phyloP scores from a whole-genome alignment of 495 filamentous ascomycete species.

The Stereocaulon alpinum region DNA sequence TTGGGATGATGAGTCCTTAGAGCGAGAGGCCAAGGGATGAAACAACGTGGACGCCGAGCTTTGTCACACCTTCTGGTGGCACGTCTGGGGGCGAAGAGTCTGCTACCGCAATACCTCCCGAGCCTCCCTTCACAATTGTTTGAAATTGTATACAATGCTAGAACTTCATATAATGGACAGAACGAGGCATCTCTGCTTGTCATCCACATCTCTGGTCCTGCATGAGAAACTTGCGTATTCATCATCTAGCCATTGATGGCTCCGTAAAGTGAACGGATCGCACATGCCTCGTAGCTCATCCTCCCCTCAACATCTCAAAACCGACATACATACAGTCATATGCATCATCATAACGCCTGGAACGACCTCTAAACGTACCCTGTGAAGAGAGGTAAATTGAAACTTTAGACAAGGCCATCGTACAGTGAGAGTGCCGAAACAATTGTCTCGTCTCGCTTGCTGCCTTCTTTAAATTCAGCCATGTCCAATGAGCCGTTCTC shows the following conservation, averaged over 20 bases:
- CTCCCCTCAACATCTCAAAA: neutral
- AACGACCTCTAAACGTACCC: neutral
- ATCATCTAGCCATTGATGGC: neutral
- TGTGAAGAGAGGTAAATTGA: neutral
- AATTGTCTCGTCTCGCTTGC: slow-evolving; percentile 98
- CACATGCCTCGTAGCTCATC: neutral
- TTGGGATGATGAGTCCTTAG: too few species aligned
- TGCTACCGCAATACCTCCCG: neutral
- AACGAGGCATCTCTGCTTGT: neutral
- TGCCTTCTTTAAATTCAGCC: slow-evolving; percentile 97
- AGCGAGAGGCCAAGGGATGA: too few species aligned
- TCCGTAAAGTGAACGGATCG: neutral
- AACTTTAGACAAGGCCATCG: slow-evolving; percentile 73
- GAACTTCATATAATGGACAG: neutral
- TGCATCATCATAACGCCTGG: slow-evolving; percentile 5
- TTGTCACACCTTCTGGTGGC: too few species aligned
- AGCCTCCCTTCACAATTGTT: neutral
- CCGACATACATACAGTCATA: neutral
- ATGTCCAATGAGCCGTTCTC: slow-evolving; percentile 90
- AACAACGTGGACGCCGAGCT: too few species aligned
- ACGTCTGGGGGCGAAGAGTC: too few species aligned
- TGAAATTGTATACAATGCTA: slow-evolving; percentile 1
- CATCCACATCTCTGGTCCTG: neutral
- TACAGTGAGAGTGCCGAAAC: slow-evolving; percentile 94
- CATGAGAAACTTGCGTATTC: neutral